Base-by-base conservation (phyloP, 2,329 filamentous ascomycete genomes). In the Amphichorda felina region DNA sequence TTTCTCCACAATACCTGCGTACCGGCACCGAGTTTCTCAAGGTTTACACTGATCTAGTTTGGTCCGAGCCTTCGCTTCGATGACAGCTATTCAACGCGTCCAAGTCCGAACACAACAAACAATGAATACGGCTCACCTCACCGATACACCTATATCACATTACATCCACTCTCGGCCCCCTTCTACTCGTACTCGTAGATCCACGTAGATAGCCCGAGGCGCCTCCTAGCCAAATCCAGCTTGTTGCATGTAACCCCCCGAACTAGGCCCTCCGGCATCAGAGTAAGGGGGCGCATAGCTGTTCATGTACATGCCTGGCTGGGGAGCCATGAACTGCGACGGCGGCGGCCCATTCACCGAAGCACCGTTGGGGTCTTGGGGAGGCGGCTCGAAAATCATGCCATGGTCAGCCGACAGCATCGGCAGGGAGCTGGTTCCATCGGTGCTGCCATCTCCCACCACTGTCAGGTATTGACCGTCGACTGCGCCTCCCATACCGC, bases 221-320 rank as follows among this genome's bases (percentile, higher is more conserved):
- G 30, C 16, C 6, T 7, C 16, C 34, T 8, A 26, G 6, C 32
- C 29, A 31, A 40, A 44, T 15, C 36, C 30, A 17, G 41, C 18
- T 16, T 45, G 38, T 9, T 42, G 44, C 26, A 42, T 39, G 36
- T 43, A 48, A 19, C 28, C 33, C 6, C 30, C 24, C 8, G 40
- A 25, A 16, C 40, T 39, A n/a, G 33, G 32, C 17, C 40, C 44
- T 14, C 34, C 39, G n/a, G 21, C n/a, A 4, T 43, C 38, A 21
- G 40, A 47, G 24, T 45, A 40, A 11, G 16, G 31, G 6, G 35
- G 34, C 7, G 28, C 14, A 17, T 47, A 49, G 6, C 40, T 43
- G 22, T 45, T 39, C 34, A 47, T 40, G 25, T 42, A 47, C 6
- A 45, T 41, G 18, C 43, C 45, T 10, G 44, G 43, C 22, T 47